phyloP scores from a whole-genome alignment of 306 rosid genomes.

The Benincasa hispida region DNA sequence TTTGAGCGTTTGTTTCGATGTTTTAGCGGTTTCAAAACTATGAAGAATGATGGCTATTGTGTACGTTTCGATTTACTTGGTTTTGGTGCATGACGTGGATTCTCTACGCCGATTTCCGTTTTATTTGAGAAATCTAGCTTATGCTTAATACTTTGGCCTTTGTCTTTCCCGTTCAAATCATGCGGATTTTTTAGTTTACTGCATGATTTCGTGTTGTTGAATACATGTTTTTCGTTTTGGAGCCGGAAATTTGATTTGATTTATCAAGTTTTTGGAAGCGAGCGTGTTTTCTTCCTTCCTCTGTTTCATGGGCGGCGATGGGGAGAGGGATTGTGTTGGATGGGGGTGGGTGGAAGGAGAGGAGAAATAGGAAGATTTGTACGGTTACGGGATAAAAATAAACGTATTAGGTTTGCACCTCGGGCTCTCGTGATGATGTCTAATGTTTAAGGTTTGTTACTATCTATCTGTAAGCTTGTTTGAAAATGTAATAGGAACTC shows the following conservation, averaged over 20 bases:
- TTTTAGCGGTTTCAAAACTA: conserved; percentile 10
- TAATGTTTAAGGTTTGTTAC: background rate
- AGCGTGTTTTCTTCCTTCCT: background rate
- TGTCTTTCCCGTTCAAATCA: background rate
- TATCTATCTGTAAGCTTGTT: background rate
- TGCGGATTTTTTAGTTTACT: background rate
- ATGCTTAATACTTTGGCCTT: background rate
- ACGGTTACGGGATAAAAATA: background rate
- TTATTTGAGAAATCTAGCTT: background rate
- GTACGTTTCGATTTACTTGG: conserved; percentile 4
- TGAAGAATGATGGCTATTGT: background rate
- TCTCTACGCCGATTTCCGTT: conserved; percentile 14
- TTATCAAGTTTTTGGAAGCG: background rate
- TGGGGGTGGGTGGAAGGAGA: background rate
- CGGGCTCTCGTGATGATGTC: background rate
- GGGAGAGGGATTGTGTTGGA: background rate
- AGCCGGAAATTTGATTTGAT: background rate
- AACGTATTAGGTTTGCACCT: background rate
- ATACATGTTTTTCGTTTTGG: background rate
- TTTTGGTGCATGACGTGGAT: conserved; percentile 18
- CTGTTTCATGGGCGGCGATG: background rate
- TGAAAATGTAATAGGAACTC: background rate
- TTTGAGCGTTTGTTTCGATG: conserved; percentile 2
- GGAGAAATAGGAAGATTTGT: background rate
- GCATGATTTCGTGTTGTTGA: background rate